phyloP scores from a whole-genome alignment of 306 rosid species.

The Lathyrus sativus region DNA sequence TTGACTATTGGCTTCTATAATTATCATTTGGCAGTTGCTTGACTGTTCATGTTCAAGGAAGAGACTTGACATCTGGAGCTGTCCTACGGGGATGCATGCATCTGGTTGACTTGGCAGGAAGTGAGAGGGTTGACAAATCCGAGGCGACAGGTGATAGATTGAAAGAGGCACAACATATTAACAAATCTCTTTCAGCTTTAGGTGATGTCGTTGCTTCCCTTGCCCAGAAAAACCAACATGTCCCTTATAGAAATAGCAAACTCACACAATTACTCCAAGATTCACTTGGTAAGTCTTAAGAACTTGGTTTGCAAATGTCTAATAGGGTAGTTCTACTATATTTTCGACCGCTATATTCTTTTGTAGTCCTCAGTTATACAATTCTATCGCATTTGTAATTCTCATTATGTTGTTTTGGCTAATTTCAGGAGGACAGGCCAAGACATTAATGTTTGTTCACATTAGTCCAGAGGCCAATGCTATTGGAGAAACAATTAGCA shows the following conservation, averaged over 20 bases:
- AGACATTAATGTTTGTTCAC: slow-evolving; percentile 96
- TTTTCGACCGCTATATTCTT: too few relatives aligned
- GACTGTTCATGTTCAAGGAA: slow-evolving; percentile 98
- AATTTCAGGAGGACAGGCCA: slow-evolving; percentile 90
- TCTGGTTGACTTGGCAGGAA: slow-evolving; percentile 95
- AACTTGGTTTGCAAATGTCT: not conserved
- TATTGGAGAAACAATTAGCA: slow-evolving; percentile 80
- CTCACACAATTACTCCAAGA: slow-evolving; percentile 97
- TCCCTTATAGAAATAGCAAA: slow-evolving; percentile 95
- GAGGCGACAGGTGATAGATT: slow-evolving; percentile 96
- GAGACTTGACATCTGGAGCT: slow-evolving; percentile 84
- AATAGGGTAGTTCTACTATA: slow-evolving; percentile 8
- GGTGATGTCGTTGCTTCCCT: slow-evolving; percentile 97
- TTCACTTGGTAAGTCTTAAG: slow-evolving; percentile 76
- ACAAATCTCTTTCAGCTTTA: slow-evolving; percentile 91
- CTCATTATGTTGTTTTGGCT: slow-evolving; percentile 29
- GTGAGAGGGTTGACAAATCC: slow-evolving; percentile 96
- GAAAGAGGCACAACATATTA: slow-evolving; percentile 95
- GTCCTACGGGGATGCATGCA: slow-evolving; percentile 90
- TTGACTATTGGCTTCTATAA: slow-evolving; percentile 36
- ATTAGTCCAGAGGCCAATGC: slow-evolving; percentile 89
- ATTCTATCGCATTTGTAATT: slow-evolving; percentile 1
- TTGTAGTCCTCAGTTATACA: not conserved
- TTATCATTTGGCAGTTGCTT: slow-evolving; percentile 74
- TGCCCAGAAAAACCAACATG: slow-evolving; percentile 92